Conservation (phyloP, 805 yeast genomes). For the Saccharomycopsis sp. region DNA sequence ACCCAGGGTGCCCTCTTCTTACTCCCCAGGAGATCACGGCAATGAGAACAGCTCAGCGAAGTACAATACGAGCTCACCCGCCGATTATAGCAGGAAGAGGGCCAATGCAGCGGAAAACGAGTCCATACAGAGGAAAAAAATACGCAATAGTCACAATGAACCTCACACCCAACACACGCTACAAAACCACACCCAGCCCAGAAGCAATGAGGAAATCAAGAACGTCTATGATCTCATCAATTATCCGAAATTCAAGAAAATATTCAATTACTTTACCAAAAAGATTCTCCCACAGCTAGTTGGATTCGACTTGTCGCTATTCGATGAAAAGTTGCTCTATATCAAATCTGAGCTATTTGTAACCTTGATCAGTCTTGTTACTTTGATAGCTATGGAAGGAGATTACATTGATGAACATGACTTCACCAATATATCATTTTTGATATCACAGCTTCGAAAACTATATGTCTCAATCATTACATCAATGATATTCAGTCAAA, state of each 20-base stretch:
- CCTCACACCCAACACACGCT: background rate
- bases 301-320: conserved; percentile 52
- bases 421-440: background rate
- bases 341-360: conserved; percentile 48
- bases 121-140: background rate
- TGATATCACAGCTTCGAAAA: conserved; percentile 15
- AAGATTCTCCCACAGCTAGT: conserved; percentile 57
- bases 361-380: conserved; percentile 51
- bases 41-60: no score
- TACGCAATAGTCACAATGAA: background rate
- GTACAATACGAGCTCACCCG: no score
- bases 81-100: background rate
- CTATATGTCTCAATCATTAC: conserved; percentile 8
- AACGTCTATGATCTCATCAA: background rate
- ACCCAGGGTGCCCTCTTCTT: background rate
- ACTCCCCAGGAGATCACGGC: no score
- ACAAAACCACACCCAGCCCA: conserved; percentile 27
- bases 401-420: background rate
- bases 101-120: background rate
- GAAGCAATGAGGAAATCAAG: background rate
- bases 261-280: conserved; percentile 45
- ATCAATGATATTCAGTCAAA: conserved; percentile 2
- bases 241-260: conserved; percentile 26
- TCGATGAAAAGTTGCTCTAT: conserved; percentile 47
- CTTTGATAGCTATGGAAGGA: conserved; percentile 20